A percentile compares a stretch with the other conserved stretches of the same genome.
These are phyloP conservation scores for Polygonum aviculare DNA, from an alignment of 148 eudicot species.

Conservation along the genomic window DNA sequence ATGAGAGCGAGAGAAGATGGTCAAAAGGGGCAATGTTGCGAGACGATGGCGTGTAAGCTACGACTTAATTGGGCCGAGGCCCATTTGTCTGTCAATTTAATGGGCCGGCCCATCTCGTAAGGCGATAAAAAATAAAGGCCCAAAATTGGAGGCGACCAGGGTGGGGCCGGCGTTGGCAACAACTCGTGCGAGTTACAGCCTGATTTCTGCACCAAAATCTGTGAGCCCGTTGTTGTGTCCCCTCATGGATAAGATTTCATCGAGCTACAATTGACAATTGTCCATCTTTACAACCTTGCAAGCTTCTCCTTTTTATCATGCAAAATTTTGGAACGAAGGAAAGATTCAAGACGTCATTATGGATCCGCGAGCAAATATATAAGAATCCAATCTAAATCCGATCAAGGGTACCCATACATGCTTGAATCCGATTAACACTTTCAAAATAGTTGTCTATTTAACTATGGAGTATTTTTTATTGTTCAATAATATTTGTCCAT, in stretches of 20 bases:
- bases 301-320: background rate
- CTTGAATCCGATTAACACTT: no score
- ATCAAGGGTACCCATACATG: no score
- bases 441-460: no score
- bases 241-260: background rate
- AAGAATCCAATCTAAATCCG: no score
- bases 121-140: background rate
- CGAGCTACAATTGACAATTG: background rate
- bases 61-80: background rate
- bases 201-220: background rate
- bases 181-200: conserved; percentile 4
- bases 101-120: background rate
- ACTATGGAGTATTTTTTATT: no score
- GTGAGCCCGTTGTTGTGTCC: background rate
- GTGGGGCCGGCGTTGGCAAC: background rate
- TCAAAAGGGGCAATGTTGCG: background rate
- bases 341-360: no score
- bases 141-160: background rate
- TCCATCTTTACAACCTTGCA: background rate
- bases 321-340: no score
- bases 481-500: no score
- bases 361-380: no score
- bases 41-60: background rate
- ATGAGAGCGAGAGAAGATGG: background rate
- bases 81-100: background rate